A percentile compares a stretch with the other conserved stretches of the same genome.
These are phyloP conservation scores for Calocybe indica DNA, from an alignment of 768 basidiomycete genomes.

Conservation along the genomic window DNA sequence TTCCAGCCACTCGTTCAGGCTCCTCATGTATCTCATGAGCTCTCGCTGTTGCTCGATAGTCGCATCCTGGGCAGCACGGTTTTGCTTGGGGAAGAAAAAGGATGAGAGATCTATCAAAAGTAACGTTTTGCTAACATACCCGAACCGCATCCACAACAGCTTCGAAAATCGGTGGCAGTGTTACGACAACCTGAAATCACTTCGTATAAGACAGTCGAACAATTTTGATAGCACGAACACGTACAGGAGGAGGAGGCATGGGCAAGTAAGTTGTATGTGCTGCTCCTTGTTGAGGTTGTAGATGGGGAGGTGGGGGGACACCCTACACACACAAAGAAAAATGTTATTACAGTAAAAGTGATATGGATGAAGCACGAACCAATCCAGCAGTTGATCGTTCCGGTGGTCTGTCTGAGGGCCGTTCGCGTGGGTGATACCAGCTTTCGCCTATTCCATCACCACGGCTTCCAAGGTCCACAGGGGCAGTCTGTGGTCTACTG, in stretches of 20 bases:
- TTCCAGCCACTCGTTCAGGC: slow-evolving; percentile 73
- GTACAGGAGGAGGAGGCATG: slow-evolving; percentile 51
- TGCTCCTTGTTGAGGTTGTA: slow-evolving; percentile 8
- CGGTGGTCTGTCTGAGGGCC: background rate
- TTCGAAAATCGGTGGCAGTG: no score
- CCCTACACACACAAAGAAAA: background rate
- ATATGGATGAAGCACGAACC: no score
- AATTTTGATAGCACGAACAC: slow-evolving; percentile 14
- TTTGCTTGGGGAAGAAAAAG: slow-evolving; percentile 47
- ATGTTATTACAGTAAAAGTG: no score
- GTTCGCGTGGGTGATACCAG: slow-evolving; percentile 24
- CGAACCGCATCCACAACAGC: no score
- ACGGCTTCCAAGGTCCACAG: slow-evolving; percentile 10
- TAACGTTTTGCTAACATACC: no score
- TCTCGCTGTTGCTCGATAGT: slow-evolving; percentile 77
- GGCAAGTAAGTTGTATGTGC: slow-evolving; percentile 12
- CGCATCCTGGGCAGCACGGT: slow-evolving; percentile 65
- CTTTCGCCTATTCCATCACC: slow-evolving; percentile 6
- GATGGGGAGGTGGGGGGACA: slow-evolving; percentile 19
- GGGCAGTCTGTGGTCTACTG: slow-evolving; percentile 20
- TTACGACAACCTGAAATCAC: no score
- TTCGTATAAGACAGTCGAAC: background rate
- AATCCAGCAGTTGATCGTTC: slow-evolving; percentile 1
- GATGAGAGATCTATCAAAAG: no score
- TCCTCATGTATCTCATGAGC: slow-evolving; percentile 73